Percentiles rank a stretch among this genome's conserved stretches.
These are phyloP conservation scores for Wickerhamiella alocasiicola DNA, from an alignment of 805 yeast species.

Conservation along the genomic window DNA sequence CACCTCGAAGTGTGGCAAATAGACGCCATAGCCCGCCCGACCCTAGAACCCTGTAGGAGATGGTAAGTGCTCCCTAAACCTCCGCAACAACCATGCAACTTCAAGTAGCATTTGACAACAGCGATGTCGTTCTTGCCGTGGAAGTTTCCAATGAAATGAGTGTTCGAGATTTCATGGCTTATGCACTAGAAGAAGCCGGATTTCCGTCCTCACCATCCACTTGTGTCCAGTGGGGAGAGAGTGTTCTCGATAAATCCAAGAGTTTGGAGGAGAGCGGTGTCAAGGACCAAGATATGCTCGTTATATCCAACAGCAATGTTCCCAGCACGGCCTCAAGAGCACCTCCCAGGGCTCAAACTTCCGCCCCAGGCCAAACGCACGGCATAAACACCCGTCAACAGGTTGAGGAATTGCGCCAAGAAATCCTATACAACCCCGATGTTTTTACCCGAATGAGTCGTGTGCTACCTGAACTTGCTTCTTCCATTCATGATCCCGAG, in stretches of 20 bases:
- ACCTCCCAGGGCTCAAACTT: background rate
- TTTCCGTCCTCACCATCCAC: constrained; percentile 37
- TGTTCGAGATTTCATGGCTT: constrained; percentile 57
- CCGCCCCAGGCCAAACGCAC: background rate
- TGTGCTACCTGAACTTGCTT: constrained; percentile 38
- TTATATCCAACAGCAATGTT: constrained; percentile 10
- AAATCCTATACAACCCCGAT: constrained; percentile 27
- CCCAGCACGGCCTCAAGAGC: background rate
- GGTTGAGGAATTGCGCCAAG: constrained; percentile 27
- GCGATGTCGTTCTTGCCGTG: constrained; percentile 39
- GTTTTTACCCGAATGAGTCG: constrained; percentile 25
- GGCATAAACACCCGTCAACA: background rate
- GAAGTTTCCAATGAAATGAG: constrained; percentile 58
- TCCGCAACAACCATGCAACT: constrained; percentile 33
- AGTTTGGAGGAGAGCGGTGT: constrained; percentile 39
- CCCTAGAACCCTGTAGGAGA: too few species aligned
- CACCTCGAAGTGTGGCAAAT: too few species aligned
- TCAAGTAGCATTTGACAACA: constrained; percentile 37
- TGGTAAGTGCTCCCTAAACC: background rate
- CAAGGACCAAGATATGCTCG: constrained; percentile 45
- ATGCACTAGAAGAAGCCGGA: constrained; percentile 56
- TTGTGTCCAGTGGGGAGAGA: constrained; percentile 9
- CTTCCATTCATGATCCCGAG: constrained; percentile 36
- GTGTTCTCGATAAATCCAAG: constrained; percentile 17
- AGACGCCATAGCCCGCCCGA: too few species aligned